Evolutionary conservation across 1,139 yeast genomes (phyloP), one percentile per base, ranked within the genome.

Genomic region (Blastobotrys proliferans): DNA sequence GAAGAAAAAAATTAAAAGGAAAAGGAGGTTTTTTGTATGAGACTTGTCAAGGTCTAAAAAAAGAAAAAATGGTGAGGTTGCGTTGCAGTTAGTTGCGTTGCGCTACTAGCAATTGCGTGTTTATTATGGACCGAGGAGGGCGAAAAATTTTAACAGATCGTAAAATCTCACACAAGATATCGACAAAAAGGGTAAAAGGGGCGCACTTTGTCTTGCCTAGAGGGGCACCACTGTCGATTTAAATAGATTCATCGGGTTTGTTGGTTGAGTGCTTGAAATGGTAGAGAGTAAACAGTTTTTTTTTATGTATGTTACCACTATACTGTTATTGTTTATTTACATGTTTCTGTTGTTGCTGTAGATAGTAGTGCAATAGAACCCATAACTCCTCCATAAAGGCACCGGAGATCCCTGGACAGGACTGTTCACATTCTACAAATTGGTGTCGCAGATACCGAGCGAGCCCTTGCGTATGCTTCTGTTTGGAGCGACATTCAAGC

Each of bases 321-420:
- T n/a, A n/a, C n/a, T n/a, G n/a, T n/a, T n/a, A n/a, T n/a, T n/a
- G n/a, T n/a, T n/a, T n/a, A n/a, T n/a, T n/a, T n/a, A n/a, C n/a
- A n/a, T n/a, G n/a, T n/a, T n/a, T n/a, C n/a, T n/a, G n/a, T n/a
- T n/a, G n/a, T n/a, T n/a, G n/a, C n/a, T n/a, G n/a, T n/a, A n/a
- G n/a, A n/a, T n/a, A n/a, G n/a, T n/a, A n/a, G n/a, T n/a, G n/a
- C n/a, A 46, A 26, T 13, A 46, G 31, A 10, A 40, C 45, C 61
- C 69, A 67, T 18, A 75, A 59, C 54, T 81, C 87, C 59, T 81
- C 85, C 26, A 79, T 66, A n/a, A 81, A 67, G 0, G 83, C 83
- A 47, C 77, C 81, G 44, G 77, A 64, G 27, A 82, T 64, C 0
- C 90, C 90, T 0, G 84, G 81, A 46, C 74, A 76, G n/a, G 63